Base-by-base conservation (phyloP, 768 basidiomycete species). In the Russula brevipes region DNA sequence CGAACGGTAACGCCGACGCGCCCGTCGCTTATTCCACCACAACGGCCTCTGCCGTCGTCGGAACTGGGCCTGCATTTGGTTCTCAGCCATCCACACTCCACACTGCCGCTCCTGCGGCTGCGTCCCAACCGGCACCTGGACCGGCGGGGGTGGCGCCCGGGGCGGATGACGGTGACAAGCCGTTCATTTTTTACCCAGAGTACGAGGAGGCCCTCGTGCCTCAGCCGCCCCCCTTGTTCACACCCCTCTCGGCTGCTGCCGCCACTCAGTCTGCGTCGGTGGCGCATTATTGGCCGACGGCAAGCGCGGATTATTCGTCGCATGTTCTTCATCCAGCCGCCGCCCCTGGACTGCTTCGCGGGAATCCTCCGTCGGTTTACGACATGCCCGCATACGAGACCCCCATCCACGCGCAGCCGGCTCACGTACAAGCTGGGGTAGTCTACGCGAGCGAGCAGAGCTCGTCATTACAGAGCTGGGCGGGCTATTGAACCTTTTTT, bases 181-280 rank as follows among this genome's bases (percentile, higher is more conserved):
- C 67, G 4, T 68, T 68, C 58, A 68, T 68, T 38, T 68, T 68
- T 54, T 68, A 68, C 46, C 65, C 65, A 30, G 67, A 66, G 31
- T 66, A 66, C 50, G 67, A 66, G 36, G 57, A 60, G 7, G 42
- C 65, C n/a, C 38, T 56, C n/a, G 11, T 54, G 31, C 53, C 65
- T 5, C 49, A 31, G 1, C 56, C 58, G 24, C 52, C 54, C 24
- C 54, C 64, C 17, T 42, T 50, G 46, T 59, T 58, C 63, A 16
- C 63, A 16, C 35, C 61, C n/a, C 55, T 39, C 10, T 53, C 64
- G 54, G 54, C 51, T 31, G 30, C 62, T 16, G 5, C 54, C 7
- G 30, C 62, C 17, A 3, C 54, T 4, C 54, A 45, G 11, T 36
- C 46, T 6, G n/a, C 39, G 4, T 44, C 56, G 41, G 49, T 56